phyloP scores from a whole-genome alignment of 805 yeast genomes.

The Spathaspora passalidarum region DNA sequence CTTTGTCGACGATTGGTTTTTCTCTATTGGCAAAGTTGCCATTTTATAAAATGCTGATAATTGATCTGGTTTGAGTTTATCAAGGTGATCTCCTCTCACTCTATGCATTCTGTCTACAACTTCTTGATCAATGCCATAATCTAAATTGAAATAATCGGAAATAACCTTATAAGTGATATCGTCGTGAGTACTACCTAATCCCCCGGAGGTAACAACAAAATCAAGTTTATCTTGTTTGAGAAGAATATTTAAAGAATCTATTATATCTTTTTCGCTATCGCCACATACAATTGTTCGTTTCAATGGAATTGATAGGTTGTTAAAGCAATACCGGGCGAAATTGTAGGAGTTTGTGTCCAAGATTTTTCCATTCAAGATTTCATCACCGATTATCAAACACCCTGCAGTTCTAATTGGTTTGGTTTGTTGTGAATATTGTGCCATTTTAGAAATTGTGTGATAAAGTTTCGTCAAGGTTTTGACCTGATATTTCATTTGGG shows the following conservation, averaged over 20 bases:
- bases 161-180: slow-evolving; percentile 79
- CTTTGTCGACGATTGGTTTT: slow-evolving; percentile 9
- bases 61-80: slow-evolving; percentile 39
- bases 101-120: slow-evolving; percentile 60
- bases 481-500: not conserved
- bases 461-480: not conserved
- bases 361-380: slow-evolving; percentile 82
- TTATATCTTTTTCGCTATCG: slow-evolving; percentile 68
- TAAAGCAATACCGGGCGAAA: slow-evolving; percentile 71
- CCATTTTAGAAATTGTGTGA: not conserved
- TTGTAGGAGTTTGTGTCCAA: slow-evolving; percentile 71
- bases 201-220: slow-evolving; percentile 68
- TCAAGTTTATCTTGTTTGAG: slow-evolving; percentile 47
- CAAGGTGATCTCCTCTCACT: slow-evolving; percentile 37
- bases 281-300: slow-evolving; percentile 70
- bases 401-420: slow-evolving; percentile 37
- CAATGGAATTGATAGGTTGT: slow-evolving; percentile 58
- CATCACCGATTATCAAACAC: slow-evolving; percentile 77
- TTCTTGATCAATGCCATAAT: slow-evolving; percentile 49
- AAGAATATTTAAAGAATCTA: slow-evolving; percentile 48
- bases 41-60: slow-evolving; percentile 64
- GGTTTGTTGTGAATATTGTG: not conserved
- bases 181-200: slow-evolving; percentile 87
- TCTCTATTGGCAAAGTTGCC: slow-evolving; percentile 66
- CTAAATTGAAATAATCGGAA: slow-evolving; percentile 60